Evolutionary conservation across 116 monocot genomes (phyloP).

Genomic region (Dioscorea cayenensis): DNA sequence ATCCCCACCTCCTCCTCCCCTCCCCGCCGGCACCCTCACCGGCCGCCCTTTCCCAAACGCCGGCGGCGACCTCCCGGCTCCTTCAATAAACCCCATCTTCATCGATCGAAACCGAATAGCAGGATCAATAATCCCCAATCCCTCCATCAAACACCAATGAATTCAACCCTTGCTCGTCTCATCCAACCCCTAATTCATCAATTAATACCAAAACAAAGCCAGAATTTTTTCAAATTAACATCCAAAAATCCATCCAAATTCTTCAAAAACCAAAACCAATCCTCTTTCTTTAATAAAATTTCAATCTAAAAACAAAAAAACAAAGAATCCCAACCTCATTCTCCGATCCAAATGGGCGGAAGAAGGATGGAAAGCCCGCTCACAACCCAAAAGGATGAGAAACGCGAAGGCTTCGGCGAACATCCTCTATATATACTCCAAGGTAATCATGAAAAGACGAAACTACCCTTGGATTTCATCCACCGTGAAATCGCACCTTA

Average conservation of each 20-base stretch:
- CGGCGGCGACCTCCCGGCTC: neutral
- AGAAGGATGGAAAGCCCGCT: conserved; percentile 5
- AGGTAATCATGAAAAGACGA: conserved; percentile 16
- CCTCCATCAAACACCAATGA: neutral
- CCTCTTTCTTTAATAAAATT: neutral
- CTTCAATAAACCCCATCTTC: conserved; percentile 2
- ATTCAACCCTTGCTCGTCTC: neutral
- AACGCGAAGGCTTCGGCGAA: conserved; percentile 4
- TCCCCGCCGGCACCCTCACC: neutral
- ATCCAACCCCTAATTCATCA: neutral
- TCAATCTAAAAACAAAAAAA: neutral
- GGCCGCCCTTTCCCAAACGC: neutral
- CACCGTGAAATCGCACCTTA: neutral
- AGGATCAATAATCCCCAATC: conserved; percentile 1
- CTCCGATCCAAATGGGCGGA: conserved; percentile 5
- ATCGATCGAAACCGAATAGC: neutral
- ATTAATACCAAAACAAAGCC: neutral
- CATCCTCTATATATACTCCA: conserved; percentile 10
- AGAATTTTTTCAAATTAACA: neutral
- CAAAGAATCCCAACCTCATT: neutral
- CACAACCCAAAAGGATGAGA: conserved; percentile 1
- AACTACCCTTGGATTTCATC: conserved; percentile 9
- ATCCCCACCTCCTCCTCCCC: conserved; percentile 8
- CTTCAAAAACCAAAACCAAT: too few species aligned
- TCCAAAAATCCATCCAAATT: neutral